Conservation (phyloP, 2,329 filamentous ascomycete genomes). For the Westerdykella sp. region DNA sequence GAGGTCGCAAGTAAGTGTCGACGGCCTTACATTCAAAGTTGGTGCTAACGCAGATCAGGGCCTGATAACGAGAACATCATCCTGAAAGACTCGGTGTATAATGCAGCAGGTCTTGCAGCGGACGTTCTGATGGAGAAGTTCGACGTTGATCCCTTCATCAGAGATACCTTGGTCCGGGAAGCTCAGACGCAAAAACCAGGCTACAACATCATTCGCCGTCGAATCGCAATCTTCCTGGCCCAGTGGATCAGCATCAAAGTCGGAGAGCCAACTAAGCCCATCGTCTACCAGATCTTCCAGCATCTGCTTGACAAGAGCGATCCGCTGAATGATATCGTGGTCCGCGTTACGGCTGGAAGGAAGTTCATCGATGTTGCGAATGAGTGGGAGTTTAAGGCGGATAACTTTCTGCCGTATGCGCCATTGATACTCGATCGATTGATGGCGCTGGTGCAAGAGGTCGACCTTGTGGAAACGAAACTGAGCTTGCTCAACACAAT, state of each 20-base stretch:
- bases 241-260: conserved; percentile 83
- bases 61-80: conserved; percentile 63
- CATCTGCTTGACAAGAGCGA: conserved; percentile 76
- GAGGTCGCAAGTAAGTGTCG: conserved; percentile 58
- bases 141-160: conserved; percentile 77
- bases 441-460: conserved; percentile 70
- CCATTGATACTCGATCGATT: conserved; percentile 65
- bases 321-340: conserved; percentile 78
- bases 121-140: conserved; percentile 66
- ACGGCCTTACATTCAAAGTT: neutral
- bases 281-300: conserved; percentile 84
- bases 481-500: conserved; percentile 85
- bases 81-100: conserved; percentile 91
- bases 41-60: conserved; percentile 32
- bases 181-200: conserved; percentile 61
- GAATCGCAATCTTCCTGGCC: conserved; percentile 81
- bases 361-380: conserved; percentile 76
- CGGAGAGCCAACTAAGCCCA: conserved; percentile 57
- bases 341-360: conserved; percentile 82
- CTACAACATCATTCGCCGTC: conserved; percentile 77
- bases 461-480: conserved; percentile 80
- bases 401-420: conserved; percentile 71
- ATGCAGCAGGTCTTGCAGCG: conserved; percentile 80
- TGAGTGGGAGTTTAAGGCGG: conserved; percentile 72
- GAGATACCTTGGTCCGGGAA: conserved; percentile 69